Evolutionary conservation across 129 eudicot genomes (phyloP), one percentile per base, ranked within the genome.

Genomic region (Artemisia argyi): DNA sequence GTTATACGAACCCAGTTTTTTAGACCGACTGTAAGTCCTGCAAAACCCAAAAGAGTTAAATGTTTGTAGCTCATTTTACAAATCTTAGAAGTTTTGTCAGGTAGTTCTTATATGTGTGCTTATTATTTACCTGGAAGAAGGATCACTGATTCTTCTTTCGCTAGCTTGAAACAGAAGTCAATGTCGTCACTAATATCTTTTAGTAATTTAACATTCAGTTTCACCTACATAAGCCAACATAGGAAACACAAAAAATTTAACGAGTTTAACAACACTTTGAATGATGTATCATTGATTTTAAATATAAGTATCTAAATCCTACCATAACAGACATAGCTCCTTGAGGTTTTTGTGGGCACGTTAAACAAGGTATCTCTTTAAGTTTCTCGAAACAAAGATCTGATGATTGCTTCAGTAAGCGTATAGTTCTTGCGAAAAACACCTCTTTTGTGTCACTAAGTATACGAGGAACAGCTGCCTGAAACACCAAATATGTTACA

Each of bases 251-350:
- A 8, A 7, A 7, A 39, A 28, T 46, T 16, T 46, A 47, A 17
- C 14, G 12, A 14, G 53, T 32, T 30, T 7, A 67, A 32, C 16
- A 58, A 44, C 22, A 28, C 48, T 3, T 48, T 15, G 13, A 76
- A 48, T 32, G 17, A 68, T 48, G 4, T 59, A 1, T 13, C 13
- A 2, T 67, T 67, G 61, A 3, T 16, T 67, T 30, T 26, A 22
- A 57, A 57, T n/a, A 3, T 11, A 68, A 60, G 11, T 18, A 30
- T 17, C 64, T 15, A 60, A 28, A 49, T 73, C 22, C 32, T 57
- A 90, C 99, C 99, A 88, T 94, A 48, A 88, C 78, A 28, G 99
- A 82, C 99, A 94, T 94, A 51, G 99, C 88, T 73, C 97, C 99
- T 53, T 90, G 84, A 7, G 99, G 96, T 76, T 88, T 90, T 64